Evolutionary conservation across 768 basidiomycete genomes (phyloP).

Genomic region (Tylopilus rubrobrunneus): DNA sequence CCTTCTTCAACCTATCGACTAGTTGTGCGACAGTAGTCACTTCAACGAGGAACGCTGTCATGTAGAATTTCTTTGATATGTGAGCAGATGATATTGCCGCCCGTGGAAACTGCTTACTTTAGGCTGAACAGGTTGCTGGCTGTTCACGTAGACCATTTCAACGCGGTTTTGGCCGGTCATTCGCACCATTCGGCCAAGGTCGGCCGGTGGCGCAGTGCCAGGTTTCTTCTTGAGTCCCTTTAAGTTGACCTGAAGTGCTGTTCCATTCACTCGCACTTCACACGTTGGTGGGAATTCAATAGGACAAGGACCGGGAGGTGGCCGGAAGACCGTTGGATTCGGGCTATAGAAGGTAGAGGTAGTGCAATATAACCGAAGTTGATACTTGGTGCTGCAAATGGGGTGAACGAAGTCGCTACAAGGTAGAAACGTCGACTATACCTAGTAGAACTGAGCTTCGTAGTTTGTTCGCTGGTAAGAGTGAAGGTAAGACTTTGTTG

Average conservation of each 20-base stretch:
- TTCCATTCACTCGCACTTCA: slow-evolving; percentile 83
- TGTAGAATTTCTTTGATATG: slow-evolving; percentile 81
- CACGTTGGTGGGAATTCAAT: slow-evolving; percentile 91
- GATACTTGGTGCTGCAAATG: slow-evolving; percentile 56
- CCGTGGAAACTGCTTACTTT: slow-evolving; percentile 48
- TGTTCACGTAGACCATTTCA: slow-evolving; percentile 90
- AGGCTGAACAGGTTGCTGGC: slow-evolving; percentile 66
- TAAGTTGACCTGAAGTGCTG: slow-evolving; percentile 65
- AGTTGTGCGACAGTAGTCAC: slow-evolving; percentile 65
- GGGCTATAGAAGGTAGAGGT: slow-evolving; percentile 69
- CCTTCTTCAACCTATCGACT: slow-evolving; percentile 63
- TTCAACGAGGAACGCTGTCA: slow-evolving; percentile 83
- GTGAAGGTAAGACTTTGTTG: slow-evolving; percentile 58
- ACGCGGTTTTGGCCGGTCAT: slow-evolving; percentile 55
- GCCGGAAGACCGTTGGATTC: slow-evolving; percentile 47
- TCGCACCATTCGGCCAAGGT: slow-evolving; percentile 45
- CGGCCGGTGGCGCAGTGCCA: slow-evolving; percentile 89
- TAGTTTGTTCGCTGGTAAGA: slow-evolving; percentile 60
- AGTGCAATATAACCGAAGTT: slow-evolving; percentile 86
- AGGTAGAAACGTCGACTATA: slow-evolving; percentile 30
- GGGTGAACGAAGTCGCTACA: slow-evolving; percentile 7
- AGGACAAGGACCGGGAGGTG: slow-evolving; percentile 54
- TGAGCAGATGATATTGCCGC: slow-evolving; percentile 5
- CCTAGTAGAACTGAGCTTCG: slow-evolving; percentile 57
- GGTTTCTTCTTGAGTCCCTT: slow-evolving; percentile 95